Conservation (phyloP, 768 basidiomycete genomes). For the Symmetrospora coprosmae region DNA sequence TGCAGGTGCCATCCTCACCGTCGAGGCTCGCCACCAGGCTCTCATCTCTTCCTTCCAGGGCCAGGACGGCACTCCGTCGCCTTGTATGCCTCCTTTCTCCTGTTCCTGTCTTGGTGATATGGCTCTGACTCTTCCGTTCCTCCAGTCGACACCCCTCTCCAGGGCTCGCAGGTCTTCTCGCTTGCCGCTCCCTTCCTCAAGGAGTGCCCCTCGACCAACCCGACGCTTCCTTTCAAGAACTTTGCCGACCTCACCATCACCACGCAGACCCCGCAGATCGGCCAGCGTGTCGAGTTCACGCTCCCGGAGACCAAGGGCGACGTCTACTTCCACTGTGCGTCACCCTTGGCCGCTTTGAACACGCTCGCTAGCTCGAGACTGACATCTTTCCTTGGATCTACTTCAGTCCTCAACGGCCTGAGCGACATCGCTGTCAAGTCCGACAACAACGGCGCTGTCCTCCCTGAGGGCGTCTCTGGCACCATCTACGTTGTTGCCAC, state of each 20-base stretch:
- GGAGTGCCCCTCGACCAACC: conserved; percentile 46
- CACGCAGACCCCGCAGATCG: background rate
- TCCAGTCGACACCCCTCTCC: conserved; percentile 44
- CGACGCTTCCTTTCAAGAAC: conserved; percentile 43
- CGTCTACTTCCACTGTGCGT: background rate
- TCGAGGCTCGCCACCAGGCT: conserved; percentile 50
- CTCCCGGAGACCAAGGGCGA: background rate
- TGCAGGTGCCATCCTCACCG: background rate
- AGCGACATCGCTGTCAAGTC: background rate
- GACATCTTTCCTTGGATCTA: background rate
- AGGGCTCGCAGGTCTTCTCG: conserved; percentile 40
- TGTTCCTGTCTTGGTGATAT: too few species aligned
- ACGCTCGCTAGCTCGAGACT: background rate
- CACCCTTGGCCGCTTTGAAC: too few species aligned
- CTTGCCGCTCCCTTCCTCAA: conserved; percentile 41
- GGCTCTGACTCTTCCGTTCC: too few species aligned
- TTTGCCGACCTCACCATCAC: conserved; percentile 44
- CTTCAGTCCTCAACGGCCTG: background rate
- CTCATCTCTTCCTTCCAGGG: conserved; percentile 48
- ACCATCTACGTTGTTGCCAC: background rate
- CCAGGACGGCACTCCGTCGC: conserved; percentile 46
- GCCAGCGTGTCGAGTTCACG: background rate
- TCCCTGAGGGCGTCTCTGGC: background rate
- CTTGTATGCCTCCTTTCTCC: too few species aligned
- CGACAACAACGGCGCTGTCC: background rate